phyloP scores from a whole-genome alignment of 345 rosid species.

The Erucastrum elatum region DNA sequence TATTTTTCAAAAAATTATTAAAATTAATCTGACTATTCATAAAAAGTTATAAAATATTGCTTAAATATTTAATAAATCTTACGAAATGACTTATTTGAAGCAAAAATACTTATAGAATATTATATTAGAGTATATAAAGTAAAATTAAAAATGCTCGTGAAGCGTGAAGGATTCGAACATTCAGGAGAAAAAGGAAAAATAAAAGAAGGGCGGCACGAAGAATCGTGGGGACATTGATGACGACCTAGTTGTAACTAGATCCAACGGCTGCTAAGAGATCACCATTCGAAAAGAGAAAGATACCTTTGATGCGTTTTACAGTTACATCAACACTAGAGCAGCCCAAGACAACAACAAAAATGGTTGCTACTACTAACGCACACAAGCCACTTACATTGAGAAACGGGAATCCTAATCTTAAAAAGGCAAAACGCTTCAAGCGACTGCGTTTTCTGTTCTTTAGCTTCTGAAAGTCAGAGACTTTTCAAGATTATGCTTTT shows the following conservation, averaged over 20 bases:
- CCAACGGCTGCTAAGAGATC: constrained; percentile 29
- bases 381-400: constrained; percentile 25
- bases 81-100: background rate
- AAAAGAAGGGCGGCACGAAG: constrained; percentile 23
- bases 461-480: constrained; percentile 4
- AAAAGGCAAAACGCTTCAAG: background rate
- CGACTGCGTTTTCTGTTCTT: constrained; percentile 18
- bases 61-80: background rate
- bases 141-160: constrained; percentile 13
- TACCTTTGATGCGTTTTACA: constrained; percentile 35
- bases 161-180: constrained; percentile 34
- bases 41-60: no score
- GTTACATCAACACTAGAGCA: constrained; percentile 33
- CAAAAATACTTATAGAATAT: background rate
- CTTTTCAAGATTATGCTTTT: constrained; percentile 14
- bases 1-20: no score
- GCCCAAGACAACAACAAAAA: constrained; percentile 16
- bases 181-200: constrained; percentile 18
- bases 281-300: background rate
- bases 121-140: no score
- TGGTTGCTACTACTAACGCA: background rate
- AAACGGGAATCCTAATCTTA: constrained; percentile 32
- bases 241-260: constrained; percentile 17
- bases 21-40: background rate
- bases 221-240: constrained; percentile 37